Conservation (phyloP, 169 alveolate genomes). For the Theileria orientalis region DNA sequence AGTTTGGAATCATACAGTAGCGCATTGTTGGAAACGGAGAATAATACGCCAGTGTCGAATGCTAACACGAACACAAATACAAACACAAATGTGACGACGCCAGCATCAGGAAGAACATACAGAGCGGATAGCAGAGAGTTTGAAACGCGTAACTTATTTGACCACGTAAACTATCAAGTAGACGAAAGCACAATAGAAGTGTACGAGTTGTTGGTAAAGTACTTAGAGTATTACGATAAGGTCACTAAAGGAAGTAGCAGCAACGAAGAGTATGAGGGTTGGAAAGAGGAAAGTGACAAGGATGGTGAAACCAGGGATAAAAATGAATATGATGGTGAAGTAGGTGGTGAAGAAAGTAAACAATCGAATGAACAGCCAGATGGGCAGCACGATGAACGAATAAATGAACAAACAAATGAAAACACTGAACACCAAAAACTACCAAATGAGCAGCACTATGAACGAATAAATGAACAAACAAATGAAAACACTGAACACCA, state of each 20-base stretch:
- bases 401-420: neutral
- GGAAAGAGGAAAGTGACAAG: neutral
- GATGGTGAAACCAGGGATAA: neutral
- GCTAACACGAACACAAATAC: neutral
- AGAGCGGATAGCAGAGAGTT: no score
- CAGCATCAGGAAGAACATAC: no score
- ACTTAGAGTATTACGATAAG: neutral
- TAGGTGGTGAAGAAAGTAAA: no score
- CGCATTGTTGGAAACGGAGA: neutral
- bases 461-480: neutral
- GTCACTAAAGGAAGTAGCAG: neutral
- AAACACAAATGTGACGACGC: no score
- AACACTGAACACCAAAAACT: neutral
- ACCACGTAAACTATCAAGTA: neutral
- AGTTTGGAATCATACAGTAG: neutral
- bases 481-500: neutral
- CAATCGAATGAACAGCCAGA: no score
- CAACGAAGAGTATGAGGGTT: neutral
- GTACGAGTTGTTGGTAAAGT: neutral
- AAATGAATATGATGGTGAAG: no score
- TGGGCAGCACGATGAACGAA: no score
- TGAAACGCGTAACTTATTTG: no score
- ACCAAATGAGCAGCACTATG: neutral
- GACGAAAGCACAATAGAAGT: neutral
- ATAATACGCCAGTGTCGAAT: neutral